phyloP scores from a whole-genome alignment of 176 grass and related monocot genomes.

The Oryza australiensis region DNA sequence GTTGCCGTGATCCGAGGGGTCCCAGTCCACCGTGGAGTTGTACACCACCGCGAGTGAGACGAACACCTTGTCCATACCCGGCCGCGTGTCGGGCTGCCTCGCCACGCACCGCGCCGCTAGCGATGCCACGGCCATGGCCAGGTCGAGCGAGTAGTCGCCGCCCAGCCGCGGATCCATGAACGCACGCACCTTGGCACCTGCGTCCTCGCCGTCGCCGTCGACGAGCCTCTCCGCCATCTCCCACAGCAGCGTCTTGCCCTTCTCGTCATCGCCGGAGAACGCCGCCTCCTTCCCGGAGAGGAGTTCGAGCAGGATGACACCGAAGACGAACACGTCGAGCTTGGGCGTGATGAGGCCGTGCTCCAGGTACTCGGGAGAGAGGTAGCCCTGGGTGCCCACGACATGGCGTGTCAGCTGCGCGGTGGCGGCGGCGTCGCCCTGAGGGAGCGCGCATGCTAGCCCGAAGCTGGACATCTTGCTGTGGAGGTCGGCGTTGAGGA shows the following conservation, averaged over 20 bases:
- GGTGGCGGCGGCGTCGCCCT: too few species aligned
- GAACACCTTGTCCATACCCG: slow-evolving; percentile 53
- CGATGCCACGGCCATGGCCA: slow-evolving; percentile 65
- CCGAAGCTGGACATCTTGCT: too few species aligned
- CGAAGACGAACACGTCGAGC: too few species aligned
- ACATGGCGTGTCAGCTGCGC: too few species aligned
- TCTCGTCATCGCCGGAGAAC: slow-evolving; percentile 17
- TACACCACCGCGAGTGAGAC: slow-evolving; percentile 62
- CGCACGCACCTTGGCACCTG: slow-evolving; percentile 42
- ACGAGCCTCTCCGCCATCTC: slow-evolving; percentile 44
- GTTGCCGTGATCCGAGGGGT: slow-evolving; percentile 53
- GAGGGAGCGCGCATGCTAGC: too few species aligned
- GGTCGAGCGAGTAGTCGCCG: slow-evolving; percentile 70
- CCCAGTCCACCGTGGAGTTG: slow-evolving; percentile 78
- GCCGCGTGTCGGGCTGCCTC: slow-evolving; percentile 45
- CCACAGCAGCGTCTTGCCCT: slow-evolving; percentile 45
- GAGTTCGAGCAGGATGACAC: too few species aligned
- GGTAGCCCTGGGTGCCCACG: too few species aligned
- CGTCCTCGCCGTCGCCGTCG: slow-evolving; percentile 49
- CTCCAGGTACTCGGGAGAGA: too few species aligned
- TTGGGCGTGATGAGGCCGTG: too few species aligned
- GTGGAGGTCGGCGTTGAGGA: too few species aligned
- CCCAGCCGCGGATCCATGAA: slow-evolving; percentile 65
- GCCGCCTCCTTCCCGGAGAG: slow-evolving; percentile 76
- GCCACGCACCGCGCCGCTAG: slow-evolving; percentile 70